Evolutionary conservation across 1,284 basidiomycete genomes (phyloP).

Genomic region (Gomphus bonarii): DNA sequence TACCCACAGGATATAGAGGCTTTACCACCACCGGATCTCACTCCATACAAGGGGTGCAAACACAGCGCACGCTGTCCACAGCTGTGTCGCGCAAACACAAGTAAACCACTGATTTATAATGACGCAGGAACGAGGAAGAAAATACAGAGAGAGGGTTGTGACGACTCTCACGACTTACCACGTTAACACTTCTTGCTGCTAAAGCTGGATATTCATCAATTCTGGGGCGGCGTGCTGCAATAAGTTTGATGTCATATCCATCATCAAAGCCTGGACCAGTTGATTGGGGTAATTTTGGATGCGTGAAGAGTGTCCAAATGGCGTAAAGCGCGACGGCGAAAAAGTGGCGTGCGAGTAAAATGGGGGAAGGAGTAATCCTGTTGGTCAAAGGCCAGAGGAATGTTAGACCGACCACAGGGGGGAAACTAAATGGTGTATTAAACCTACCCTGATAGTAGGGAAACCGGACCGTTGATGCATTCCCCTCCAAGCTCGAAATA

Average conservation of each 20-base stretch:
- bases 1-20: neutral
- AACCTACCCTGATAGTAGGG: conserved; percentile 70
- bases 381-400: neutral
- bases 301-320: conserved; percentile 79
- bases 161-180: conserved; percentile 34
- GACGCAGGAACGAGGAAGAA: neutral
- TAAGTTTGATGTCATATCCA: conserved; percentile 18
- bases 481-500: conserved; percentile 95
- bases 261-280: neutral
- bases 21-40: conserved; percentile 56
- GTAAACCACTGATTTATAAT: neutral
- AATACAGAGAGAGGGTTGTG: neutral
- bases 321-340: conserved; percentile 93
- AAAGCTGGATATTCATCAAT: conserved; percentile 53
- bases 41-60: conserved; percentile 80
- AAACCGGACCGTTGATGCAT: conserved; percentile 83
- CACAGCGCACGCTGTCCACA: conserved; percentile 82
- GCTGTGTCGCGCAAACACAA: conserved; percentile 30
- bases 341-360: conserved; percentile 84
- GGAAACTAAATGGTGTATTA: neutral
- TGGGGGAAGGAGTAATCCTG: conserved; percentile 64
- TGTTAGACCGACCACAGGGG: neutral
- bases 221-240: conserved; percentile 19
- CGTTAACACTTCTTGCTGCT: conserved; percentile 38
- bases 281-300: conserved; percentile 31